Base-by-base conservation (phyloP, 768 basidiomycete genomes). In the Hortiboletus campestris region DNA sequence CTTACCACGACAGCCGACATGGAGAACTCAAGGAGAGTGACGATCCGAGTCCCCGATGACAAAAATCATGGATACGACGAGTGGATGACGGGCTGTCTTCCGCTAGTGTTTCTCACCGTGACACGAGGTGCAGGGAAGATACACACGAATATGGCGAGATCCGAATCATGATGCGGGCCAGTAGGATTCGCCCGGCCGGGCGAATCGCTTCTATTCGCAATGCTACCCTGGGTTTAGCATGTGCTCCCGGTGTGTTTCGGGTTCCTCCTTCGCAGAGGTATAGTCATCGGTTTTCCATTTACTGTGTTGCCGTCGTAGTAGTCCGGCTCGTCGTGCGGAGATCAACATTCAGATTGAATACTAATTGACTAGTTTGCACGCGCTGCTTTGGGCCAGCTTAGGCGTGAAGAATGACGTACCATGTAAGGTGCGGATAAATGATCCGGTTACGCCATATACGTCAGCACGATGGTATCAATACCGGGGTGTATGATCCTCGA, bases 151-250 rank as follows among this genome's bases (percentile, higher is more conserved):
- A 35, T 22, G 53, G 36, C n/a, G 46, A 36, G 47, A 51, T 53
- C 51, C 43, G 45, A 45, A 44, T 47, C n/a, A n/a, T n/a, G n/a
- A 29, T 42, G 49, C 49, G 53, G 42, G 44, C 50, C 53, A 54
- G 11, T 49, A 25, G 38, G 55, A 56, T 59, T 53, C 53, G 11
- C 57, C 43, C 25, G 12, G 38, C 17, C 44, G 36, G 38, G 65
- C n/a, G 59, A 54, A 59, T 62, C 57, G 19, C 41, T 56, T 53
- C 22, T n/a, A 55, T 53, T 51, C 51, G 46, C 51, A 49, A 61
- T 10, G 8, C 35, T 39, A 44, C 45, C 32, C 46, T 48, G n/a
- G 12, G 34, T 42, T 39, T 13, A 17, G 34, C 43, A 20, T 22
- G 44, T 48, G 34, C 6, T 16, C 29, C 44, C 29, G 34, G 35